Evolutionary conservation across 148 eudicot genomes (phyloP), one percentile per base, ranked within the genome.

Genomic region (Rhododendron kiyosumense): DNA sequence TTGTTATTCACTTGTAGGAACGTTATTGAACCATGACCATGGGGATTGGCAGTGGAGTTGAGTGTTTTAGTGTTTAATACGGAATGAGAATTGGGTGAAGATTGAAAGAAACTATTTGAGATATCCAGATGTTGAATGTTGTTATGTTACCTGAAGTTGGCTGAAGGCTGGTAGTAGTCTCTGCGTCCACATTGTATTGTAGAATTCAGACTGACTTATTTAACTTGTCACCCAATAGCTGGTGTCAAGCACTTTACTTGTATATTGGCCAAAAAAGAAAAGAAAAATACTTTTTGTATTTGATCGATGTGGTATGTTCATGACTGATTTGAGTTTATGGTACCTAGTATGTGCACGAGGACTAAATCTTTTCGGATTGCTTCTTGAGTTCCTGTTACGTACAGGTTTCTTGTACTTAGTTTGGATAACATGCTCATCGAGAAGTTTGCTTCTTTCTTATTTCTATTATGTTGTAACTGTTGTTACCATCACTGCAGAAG

Each of bases 401-500:
- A 30, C 67, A 52, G 13, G 2, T 54, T 69, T 17, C 38, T 79
- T 24, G 59, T 63, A 83, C 32, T 63, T 24, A 3, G 34, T 73
- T 12, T 45, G 1, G 41, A 48, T 43, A 73, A 48, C 26, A 45
- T 67, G 61, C 61, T 71, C 45, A 30, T 5, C 0, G 9, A 43
- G 59, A 83, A 74, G 24, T 15, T 11, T 84, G 7, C 78, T 84
- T 84, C 34, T 84, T 75, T 34, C 2, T 52, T 11, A 18, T 84
- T 34, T 52, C 10, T 28, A 12, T 48, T 43, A 2, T 79, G 41
- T 51, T 3, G 11, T 81, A 81, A 38, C 45, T 54, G 43, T 51
- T 46, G 84, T 8, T 6, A 1, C 84, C 32, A 7, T 88, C 84
- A 90, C 78, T 89, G 88, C 90, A 95, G 98, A 95, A 91, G 91